Percentiles rank a stretch among this genome's conserved stretches.
Conservation (phyloP, 495 filamentous ascomycete genomes). For the Talaromyces ruber region DNA sequence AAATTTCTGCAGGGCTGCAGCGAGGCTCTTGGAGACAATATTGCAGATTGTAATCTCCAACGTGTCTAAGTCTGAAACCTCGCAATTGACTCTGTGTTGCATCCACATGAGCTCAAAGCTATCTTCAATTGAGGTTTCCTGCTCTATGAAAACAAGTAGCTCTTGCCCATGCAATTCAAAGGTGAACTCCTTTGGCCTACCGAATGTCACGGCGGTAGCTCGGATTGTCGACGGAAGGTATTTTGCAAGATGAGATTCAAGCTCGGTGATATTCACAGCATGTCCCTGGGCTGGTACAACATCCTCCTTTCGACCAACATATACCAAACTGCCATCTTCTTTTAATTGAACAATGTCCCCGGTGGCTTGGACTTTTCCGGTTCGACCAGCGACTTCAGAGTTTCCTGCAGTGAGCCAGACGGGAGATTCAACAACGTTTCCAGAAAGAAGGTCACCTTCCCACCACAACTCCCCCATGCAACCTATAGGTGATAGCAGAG, state of each 20-base stretch:
- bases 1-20: constrained; percentile 20
- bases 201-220: constrained; percentile 16
- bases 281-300: constrained; percentile 23
- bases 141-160: constrained; percentile 23
- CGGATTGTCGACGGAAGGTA: constrained; percentile 20
- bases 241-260: constrained; percentile 19
- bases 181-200: constrained; percentile 8
- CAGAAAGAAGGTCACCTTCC: constrained; percentile 36
- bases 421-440: constrained; percentile 31
- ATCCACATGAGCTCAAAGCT: constrained; percentile 14
- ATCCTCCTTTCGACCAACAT: constrained; percentile 52
- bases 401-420: constrained; percentile 28
- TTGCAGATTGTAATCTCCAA: constrained; percentile 11
- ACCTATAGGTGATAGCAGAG: constrained; percentile 35
- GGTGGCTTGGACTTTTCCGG: constrained; percentile 22
- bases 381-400: constrained; percentile 18
- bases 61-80: background rate
- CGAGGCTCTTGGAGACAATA: constrained; percentile 14
- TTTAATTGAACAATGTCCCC: constrained; percentile 55
- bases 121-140: constrained; percentile 11
- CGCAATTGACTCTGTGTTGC: constrained; percentile 11
- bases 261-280: constrained; percentile 24
- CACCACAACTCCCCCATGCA: constrained; percentile 40
- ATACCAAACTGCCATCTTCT: constrained; percentile 46
- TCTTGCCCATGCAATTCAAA: constrained; percentile 9